Evolutionary conservation across 208 protist genomes (phyloP).

Genomic region (Trypanosoma caninum): DNA sequence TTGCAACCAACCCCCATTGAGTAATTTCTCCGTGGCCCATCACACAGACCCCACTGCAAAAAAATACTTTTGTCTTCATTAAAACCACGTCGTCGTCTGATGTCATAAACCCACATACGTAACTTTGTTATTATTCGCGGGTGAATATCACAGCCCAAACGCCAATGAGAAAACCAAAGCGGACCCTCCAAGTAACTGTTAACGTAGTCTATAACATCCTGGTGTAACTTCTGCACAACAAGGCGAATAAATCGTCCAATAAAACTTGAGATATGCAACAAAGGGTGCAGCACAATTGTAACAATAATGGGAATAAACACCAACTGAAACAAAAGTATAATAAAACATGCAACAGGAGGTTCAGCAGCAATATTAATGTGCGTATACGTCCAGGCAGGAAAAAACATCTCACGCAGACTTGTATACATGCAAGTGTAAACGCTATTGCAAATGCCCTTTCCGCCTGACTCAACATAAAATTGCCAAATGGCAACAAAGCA

Average conservation of each 20-base stretch:
- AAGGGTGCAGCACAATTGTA: constrained; percentile 50
- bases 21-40: background rate
- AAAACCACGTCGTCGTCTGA: background rate
- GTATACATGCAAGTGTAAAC: constrained; percentile 39
- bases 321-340: constrained; percentile 58
- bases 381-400: constrained; percentile 50
- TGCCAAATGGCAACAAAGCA: constrained; percentile 63
- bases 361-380: constrained; percentile 40
- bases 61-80: background rate
- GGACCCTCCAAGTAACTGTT: constrained; percentile 71
- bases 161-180: constrained; percentile 63
- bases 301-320: constrained; percentile 60
- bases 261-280: constrained; percentile 68
- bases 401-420: constrained; percentile 53
- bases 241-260: constrained; percentile 72
- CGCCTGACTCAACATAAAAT: constrained; percentile 16
- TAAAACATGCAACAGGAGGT: constrained; percentile 42
- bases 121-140: constrained; percentile 37
- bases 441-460: constrained; percentile 32
- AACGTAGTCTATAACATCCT: constrained; percentile 66
- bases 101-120: constrained; percentile 46
- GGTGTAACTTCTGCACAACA: constrained; percentile 65
- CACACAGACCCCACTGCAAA: constrained; percentile 20
- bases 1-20: constrained; percentile 20
- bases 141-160: constrained; percentile 34